A percentile compares a stretch with the other conserved stretches of the same genome.
Conservation (phyloP, 164 flowering plant species). For the Magnolia officinalis region DNA sequence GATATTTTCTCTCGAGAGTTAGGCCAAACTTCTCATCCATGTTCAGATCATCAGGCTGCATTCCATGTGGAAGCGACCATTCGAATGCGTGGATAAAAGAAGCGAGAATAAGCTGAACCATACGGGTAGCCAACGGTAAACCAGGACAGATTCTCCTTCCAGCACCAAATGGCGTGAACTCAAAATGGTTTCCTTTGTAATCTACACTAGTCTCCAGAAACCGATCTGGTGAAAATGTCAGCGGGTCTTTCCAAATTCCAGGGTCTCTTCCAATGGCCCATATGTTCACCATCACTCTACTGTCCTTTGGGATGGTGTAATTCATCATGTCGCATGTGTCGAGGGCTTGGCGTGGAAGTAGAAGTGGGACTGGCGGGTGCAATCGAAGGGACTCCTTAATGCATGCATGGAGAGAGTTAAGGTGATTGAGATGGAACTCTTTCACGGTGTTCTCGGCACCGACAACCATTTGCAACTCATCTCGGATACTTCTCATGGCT, state of each 20-base stretch:
- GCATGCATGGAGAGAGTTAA: slow-evolving; percentile 22
- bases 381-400: slow-evolving; percentile 23
- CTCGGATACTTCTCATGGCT: background rate
- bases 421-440: slow-evolving; percentile 15
- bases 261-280: slow-evolving; percentile 30
- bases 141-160: slow-evolving; percentile 28
- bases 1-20: background rate
- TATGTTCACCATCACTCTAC: slow-evolving; percentile 20
- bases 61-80: background rate
- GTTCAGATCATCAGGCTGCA: background rate
- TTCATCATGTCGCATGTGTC: slow-evolving; percentile 20
- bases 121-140: slow-evolving; percentile 18
- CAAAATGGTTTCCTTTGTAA: slow-evolving; percentile 25
- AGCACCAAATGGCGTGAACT: slow-evolving; percentile 26
- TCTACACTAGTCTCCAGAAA: slow-evolving; percentile 18
- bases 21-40: background rate
- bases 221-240: slow-evolving; percentile 25
- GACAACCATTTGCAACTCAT: slow-evolving; percentile 4
- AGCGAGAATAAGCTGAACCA: slow-evolving; percentile 2
- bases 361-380: slow-evolving; percentile 27
- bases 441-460: background rate
- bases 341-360: slow-evolving; percentile 21
- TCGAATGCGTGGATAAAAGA: background rate
- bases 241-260: slow-evolving; percentile 18
- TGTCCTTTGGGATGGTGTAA: slow-evolving; percentile 25